A percentile compares a stretch with the other conserved stretches of the same genome.
phyloP scores from a whole-genome alignment of 208 protist species.

The Wallacemonas sp. region DNA sequence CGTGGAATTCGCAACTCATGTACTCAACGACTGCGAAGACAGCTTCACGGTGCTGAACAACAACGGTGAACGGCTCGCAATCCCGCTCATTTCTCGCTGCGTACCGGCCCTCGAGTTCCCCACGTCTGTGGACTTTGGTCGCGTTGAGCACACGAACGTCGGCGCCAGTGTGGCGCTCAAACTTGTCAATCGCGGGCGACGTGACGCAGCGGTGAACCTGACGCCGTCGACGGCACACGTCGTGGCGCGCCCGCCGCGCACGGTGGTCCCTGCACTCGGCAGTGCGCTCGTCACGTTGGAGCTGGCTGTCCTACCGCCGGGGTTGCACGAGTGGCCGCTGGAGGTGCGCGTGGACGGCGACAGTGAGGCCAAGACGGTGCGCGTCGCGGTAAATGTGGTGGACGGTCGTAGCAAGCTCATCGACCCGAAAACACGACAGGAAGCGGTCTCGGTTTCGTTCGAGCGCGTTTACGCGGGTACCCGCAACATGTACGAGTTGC shows the following conservation, averaged over 20 bases:
- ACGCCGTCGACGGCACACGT: constrained; percentile 7
- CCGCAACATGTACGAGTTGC: constrained; percentile 35
- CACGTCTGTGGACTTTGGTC: constrained; percentile 57
- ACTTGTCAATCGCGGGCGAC: constrained; percentile 74
- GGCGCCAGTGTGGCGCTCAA: constrained; percentile 35
- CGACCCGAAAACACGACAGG: constrained; percentile 46
- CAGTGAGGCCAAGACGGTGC: constrained; percentile 21
- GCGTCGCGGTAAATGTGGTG: constrained; percentile 63
- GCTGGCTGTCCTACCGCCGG: constrained; percentile 45
- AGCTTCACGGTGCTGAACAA: constrained; percentile 67
- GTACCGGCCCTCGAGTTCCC: constrained; percentile 65
- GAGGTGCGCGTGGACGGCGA: constrained; percentile 46
- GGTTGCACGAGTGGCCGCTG: constrained; percentile 40
- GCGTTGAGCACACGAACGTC: constrained; percentile 50
- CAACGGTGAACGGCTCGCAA: constrained; percentile 50
- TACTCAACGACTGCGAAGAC: constrained; percentile 68
- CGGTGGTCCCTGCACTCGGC: constrained; percentile 36
- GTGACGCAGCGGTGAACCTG: constrained; percentile 37
- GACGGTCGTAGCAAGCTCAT: constrained; percentile 73
- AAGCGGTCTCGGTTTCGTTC: constrained; percentile 65
- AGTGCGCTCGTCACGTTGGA: constrained; percentile 51
- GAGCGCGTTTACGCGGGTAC: constrained; percentile 59
- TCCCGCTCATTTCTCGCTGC: constrained; percentile 65
- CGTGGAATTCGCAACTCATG: constrained; percentile 82
- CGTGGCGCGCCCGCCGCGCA: constrained; percentile 20